These are phyloP conservation scores for Meyerozyma sp. DNA, from an alignment of 1,139 yeast genomes.

Conservation along the genomic window DNA sequence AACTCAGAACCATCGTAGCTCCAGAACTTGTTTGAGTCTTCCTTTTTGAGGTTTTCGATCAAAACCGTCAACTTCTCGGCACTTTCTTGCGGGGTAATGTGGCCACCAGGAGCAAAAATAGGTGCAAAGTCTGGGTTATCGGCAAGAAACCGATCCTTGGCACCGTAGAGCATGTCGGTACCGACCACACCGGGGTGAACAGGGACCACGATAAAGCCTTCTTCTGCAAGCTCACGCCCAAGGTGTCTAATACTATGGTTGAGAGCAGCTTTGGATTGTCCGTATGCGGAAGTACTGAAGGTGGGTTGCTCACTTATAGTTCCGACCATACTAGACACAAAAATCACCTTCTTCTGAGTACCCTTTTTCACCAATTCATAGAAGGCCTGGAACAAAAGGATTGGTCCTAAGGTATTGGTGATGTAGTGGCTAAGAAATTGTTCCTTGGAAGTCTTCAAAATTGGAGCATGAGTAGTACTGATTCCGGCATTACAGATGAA, in stretches of 20 bases:
- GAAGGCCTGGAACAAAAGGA: constrained; percentile 2
- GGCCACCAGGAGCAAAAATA: not conserved
- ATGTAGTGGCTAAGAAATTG: constrained; percentile 2
- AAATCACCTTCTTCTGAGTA: constrained; percentile 6
- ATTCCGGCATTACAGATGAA: constrained; percentile 4
- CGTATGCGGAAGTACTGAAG: constrained; percentile 17
- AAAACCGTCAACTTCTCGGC: constrained; percentile 3
- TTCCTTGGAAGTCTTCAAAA: constrained; percentile 1
- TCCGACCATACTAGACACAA: constrained; percentile 3
- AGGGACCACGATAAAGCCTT: constrained; percentile 17
- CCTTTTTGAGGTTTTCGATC: constrained; percentile 2
- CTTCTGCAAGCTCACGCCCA: constrained; percentile 13
- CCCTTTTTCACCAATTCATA: constrained; percentile 14
- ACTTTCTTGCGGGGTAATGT: constrained; percentile 8
- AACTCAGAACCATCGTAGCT: constrained; percentile 8
- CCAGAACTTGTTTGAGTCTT: constrained; percentile 8
- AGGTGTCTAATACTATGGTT: constrained; percentile 18
- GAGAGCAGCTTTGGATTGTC: constrained; percentile 30
- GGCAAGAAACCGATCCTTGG: not conserved
- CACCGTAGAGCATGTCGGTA: constrained; percentile 17
- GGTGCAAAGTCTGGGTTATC: not conserved
- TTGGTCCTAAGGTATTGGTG: not conserved
- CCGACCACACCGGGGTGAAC: constrained; percentile 25
- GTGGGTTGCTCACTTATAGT: not conserved
- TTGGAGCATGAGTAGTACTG: not conserved